A percentile compares a stretch with the other conserved stretches of the same genome.
These are phyloP conservation scores for Alliaria petiolata DNA, from an alignment of 345 rosid genomes.

Conservation along the genomic window DNA sequence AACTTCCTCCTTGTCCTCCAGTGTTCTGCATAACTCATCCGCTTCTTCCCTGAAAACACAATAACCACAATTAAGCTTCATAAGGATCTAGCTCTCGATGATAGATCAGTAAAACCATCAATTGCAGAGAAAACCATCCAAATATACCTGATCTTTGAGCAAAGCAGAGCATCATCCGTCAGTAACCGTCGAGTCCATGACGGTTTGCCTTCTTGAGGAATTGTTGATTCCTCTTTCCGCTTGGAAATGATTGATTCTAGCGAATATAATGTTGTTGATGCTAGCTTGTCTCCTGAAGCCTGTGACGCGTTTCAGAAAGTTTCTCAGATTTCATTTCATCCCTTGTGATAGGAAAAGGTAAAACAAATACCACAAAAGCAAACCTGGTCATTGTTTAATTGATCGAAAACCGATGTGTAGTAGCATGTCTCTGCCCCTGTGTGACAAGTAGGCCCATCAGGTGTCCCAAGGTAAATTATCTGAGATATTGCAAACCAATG, in stretches of 20 bases:
- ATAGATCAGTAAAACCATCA: neutral
- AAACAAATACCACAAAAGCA: neutral
- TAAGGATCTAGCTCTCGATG: neutral
- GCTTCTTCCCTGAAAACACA: slow-evolving; percentile 65
- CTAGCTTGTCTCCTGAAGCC: slow-evolving; percentile 51
- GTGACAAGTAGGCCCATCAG: slow-evolving; percentile 95
- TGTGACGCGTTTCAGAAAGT: slow-evolving; percentile 20
- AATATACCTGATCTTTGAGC: slow-evolving; percentile 70
- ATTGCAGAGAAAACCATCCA: neutral
- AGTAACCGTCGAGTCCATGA: slow-evolving; percentile 74
- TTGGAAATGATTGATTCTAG: slow-evolving; percentile 66
- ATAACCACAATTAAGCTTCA: neutral
- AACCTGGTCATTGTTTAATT: slow-evolving; percentile 55
- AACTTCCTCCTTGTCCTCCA: slow-evolving; percentile 67
- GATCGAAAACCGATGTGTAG: slow-evolving; percentile 49
- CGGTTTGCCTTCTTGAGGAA: slow-evolving; percentile 54
- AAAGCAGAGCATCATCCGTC: slow-evolving; percentile 45
- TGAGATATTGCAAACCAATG: slow-evolving; percentile 25
- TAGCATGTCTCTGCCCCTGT: slow-evolving; percentile 92
- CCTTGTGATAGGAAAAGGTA: neutral
- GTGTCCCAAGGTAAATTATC: slow-evolving; percentile 91
- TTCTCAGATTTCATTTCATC: neutral
- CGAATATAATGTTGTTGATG: slow-evolving; percentile 57
- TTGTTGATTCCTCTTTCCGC: slow-evolving; percentile 57
- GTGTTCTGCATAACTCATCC: slow-evolving; percentile 69